A percentile compares a stretch with the other conserved stretches of the same genome.
phyloP scores from a whole-genome alignment of 2,329 filamentous ascomycete species.

The Cladobotryum mycophilum region DNA sequence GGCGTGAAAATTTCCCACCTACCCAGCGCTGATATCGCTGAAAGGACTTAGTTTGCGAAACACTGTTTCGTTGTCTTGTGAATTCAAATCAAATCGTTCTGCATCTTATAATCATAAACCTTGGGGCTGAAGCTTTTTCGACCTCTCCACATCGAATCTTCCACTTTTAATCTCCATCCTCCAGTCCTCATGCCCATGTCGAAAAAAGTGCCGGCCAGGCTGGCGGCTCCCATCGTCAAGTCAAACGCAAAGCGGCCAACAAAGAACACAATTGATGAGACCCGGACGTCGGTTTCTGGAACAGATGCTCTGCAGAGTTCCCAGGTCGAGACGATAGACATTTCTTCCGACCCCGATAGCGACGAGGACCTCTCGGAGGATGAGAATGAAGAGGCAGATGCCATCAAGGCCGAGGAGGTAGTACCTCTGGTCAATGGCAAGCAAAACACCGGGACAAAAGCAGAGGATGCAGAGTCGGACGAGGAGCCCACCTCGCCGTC shows the following conservation, averaged over 20 bases:
- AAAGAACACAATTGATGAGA: slow-evolving; percentile 51
- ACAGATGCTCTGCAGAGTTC: slow-evolving; percentile 33
- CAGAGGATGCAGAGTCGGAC: slow-evolving; percentile 34
- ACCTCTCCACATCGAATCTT: background rate
- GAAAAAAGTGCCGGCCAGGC: slow-evolving; percentile 51
- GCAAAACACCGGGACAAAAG: slow-evolving; percentile 15
- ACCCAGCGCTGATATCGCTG: slow-evolving; percentile 18
- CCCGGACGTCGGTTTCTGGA: slow-evolving; percentile 47
- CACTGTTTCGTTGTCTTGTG: background rate
- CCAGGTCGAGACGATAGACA: slow-evolving; percentile 44
- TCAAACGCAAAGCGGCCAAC: slow-evolving; percentile 44
- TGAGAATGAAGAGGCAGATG: slow-evolving; percentile 27
- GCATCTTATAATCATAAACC: background rate
- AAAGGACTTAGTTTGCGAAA: background rate
- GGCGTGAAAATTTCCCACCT: slow-evolving; percentile 30
- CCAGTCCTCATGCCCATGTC: slow-evolving; percentile 39
- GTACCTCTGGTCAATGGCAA: slow-evolving; percentile 21
- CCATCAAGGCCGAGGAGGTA: slow-evolving; percentile 10
- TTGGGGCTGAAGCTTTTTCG: background rate
- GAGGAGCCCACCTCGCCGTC: slow-evolving; percentile 55
- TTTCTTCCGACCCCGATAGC: slow-evolving; percentile 50
- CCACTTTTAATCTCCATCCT: background rate
- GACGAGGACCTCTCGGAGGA: slow-evolving; percentile 43
- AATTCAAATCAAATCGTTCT: background rate
- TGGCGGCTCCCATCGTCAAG: slow-evolving; percentile 50